Percentiles rank a stretch among this genome's conserved stretches.
These are phyloP conservation scores for Camellia sinensis DNA, from an alignment of 148 eudicot genomes.

Conservation along the genomic window DNA sequence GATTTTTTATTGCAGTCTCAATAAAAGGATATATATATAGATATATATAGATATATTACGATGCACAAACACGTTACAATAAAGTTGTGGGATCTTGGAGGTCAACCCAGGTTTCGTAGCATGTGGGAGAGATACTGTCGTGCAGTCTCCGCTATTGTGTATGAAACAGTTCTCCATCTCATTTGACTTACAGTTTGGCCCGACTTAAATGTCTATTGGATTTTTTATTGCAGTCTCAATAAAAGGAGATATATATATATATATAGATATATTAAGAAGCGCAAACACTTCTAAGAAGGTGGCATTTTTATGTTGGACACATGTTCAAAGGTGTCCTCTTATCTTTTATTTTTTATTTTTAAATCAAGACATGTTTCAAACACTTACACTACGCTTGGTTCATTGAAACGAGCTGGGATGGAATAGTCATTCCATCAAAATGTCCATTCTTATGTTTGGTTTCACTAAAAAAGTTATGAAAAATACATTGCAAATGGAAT, in stretches of 20 bases:
- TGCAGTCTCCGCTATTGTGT: conserved; percentile 99
- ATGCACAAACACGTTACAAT: conserved; percentile 49
- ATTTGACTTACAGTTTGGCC: neutral
- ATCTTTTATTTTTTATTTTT: too few relatives aligned
- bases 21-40: neutral
- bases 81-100: conserved; percentile 99
- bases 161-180: conserved; percentile 29
- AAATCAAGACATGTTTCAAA: too few relatives aligned
- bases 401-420: neutral
- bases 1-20: too few relatives aligned
- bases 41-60: neutral
- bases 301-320: too few relatives aligned
- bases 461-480: too few relatives aligned
- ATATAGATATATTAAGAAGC: neutral
- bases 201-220: neutral
- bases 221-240: too few relatives aligned
- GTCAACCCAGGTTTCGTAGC: conserved; percentile 97
- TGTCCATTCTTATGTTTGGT: too few relatives aligned
- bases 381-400: neutral
- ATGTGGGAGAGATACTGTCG: conserved; percentile 99
- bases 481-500: neutral
- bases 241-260: neutral
- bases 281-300: too few relatives aligned
- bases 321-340: too few relatives aligned
- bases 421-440: too few relatives aligned